Base-by-base conservation (phyloP, 2,329 filamentous ascomycete species). In the Alternaria ventricosa region DNA sequence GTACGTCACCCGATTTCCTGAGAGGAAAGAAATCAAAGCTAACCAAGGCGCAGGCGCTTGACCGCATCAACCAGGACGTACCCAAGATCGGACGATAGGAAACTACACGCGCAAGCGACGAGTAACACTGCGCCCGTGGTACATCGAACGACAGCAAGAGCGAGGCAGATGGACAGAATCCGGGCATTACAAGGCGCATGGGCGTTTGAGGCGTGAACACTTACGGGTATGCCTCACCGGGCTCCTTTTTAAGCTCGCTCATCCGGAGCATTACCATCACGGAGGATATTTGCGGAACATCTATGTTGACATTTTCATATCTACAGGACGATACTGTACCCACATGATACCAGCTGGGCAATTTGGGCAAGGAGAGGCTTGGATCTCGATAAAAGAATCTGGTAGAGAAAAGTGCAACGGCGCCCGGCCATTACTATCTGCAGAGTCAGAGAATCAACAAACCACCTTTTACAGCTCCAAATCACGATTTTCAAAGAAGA, bases 51-150 rank as follows among this genome's bases (percentile, higher is more conserved):
- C 36, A 78, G 71, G 77, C 77, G 3, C 71, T 79, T n/a, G 77
- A 79, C 60, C 76, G 77, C 20, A 79, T 79, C 71, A 76, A 76
- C 68, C 71, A 72, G 28, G 76, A 77, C 46, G 72, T 77, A 9
- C 72, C 74, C 57, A 77, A 73, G 69, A 74, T 77, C 53, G 75
- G 74, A 61, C 70, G 75, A 62, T 75, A 74, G 23, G 55, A 63
- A 20, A 44, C 44, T 49, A 51, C 3, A 55, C 28, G 57, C 60
- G 55, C 57, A 50, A 45, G 56, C 23, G 11, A 53, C 11, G 33
- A 51, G 45, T 23, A 57, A n/a, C 28, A 47, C 41, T 22, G 23
- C 46, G 11, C 27, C 28, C 25, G 33, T 27, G 57, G 30, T 60
- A 54, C 20, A 53, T 57, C 10, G 33, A 50, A 33, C 4, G 43